Base-by-base conservation (phyloP, 208 protist species). In the Wallacemonas collosoma region DNA sequence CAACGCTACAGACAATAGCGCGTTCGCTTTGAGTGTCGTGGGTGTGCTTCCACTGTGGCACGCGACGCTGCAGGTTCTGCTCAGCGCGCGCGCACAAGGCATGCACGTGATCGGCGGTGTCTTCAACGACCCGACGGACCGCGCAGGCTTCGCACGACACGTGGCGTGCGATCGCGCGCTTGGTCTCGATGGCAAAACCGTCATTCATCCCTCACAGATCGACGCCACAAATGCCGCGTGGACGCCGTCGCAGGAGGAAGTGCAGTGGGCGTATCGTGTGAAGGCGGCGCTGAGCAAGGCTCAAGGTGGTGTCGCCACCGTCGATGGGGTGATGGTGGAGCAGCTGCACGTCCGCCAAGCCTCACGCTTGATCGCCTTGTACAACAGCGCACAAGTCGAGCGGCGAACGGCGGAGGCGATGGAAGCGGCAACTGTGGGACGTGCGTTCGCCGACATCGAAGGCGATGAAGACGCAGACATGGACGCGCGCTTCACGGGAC, bases 121-220 rank as follows among this genome's bases (percentile, higher is more conserved):
- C 65, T 95, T 90, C 79, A 89, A 87, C 71, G 81, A 95, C 75
- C 81, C 82, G 2, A 85, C 87, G 9, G 89, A 94, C 75, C 79
- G 68, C 11, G 71, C n/a, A 6, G 88, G 90, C 56, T 94, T 97
- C 71, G 71, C 63, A 40, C 80, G 74, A 45, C 80, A 87, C 55
- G 57, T 93, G 12, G 81, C 62, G 38, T 73, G 74, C 65, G 85
- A 80, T 58, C 79, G 81, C 36, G 74, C 76, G 9, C 68, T 97
- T n/a, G 93, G 93, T 0, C 90, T 95, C 63, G 80, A 95, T 57
- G 93, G 93, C 44, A 91, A 91, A 67, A 83, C 89, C 14, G 69
- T 95, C 2, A 87, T 93, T 58, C 89, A 93, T 65, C 83, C 87
- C 11, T 62, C 70, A 14, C 90, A 95, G 76, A 82, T 95, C 7